Evolutionary conservation across 148 eudicot species (phyloP).

Genomic region (Gaultheria prostrata): DNA sequence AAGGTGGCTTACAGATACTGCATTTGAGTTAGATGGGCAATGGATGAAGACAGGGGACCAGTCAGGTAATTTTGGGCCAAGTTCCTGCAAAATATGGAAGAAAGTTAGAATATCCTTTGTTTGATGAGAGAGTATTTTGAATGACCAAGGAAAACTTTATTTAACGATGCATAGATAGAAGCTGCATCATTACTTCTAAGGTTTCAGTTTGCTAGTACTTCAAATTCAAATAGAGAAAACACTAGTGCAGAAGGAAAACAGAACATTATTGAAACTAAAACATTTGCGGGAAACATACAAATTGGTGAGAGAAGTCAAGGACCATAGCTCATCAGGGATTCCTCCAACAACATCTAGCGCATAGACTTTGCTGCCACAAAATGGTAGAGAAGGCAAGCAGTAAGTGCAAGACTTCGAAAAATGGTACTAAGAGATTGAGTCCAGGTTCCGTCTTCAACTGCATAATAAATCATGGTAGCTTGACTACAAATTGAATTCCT

Average conservation of each 20-base stretch:
- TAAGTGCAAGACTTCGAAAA: conserved; percentile 4
- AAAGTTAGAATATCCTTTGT: background rate
- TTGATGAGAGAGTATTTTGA: background rate
- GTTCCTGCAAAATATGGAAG: conserved; percentile 34
- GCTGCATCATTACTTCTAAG: background rate
- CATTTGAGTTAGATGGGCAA: conserved; percentile 69
- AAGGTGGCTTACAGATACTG: conserved; percentile 54
- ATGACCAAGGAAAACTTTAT: background rate
- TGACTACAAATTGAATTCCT: background rate
- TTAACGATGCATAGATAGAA: background rate
- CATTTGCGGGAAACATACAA: conserved; percentile 8
- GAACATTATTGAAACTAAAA: background rate
- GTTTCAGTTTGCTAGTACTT: background rate
- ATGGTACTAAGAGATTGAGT: background rate
- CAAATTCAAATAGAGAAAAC: background rate
- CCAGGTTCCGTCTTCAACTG: background rate
- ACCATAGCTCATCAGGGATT: conserved; percentile 80
- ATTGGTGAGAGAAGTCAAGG: conserved; percentile 30
- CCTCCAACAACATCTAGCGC: conserved; percentile 45
- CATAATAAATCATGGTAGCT: background rate
- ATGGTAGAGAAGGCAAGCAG: background rate
- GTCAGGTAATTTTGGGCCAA: conserved; percentile 64
- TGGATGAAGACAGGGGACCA: conserved; percentile 62
- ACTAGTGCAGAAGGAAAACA: background rate
- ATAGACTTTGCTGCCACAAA: conserved; percentile 56